Evolutionary conservation across 1,139 yeast genomes (phyloP), one percentile per base, ranked within the genome.

Genomic region (Suhomyces ambrosiae): DNA sequence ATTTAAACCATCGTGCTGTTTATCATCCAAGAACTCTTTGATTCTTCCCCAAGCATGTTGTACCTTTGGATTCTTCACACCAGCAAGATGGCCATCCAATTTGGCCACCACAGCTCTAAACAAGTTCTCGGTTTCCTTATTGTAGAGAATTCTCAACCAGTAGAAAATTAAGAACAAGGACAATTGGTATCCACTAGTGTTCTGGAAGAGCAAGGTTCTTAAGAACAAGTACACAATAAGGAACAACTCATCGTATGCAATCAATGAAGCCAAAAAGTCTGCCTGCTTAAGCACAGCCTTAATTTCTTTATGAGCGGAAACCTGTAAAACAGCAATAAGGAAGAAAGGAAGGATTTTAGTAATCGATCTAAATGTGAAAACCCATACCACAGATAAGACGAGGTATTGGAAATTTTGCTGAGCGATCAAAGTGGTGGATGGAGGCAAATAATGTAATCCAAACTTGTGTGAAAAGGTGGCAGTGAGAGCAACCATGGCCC

Each of bases 381-480:
- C 54, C 90, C 90, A 84, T 23, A 78, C 61, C 2, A 58, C 21
- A 0, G 82, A 76, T 44, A 84, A 64, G 5, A 76, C 47, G 44
- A 80, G 60, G 50, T 74, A 77, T 55, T 84, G 92, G 66, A 82
- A 82, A 59, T 83, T 83, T 47, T 80, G 86, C 30, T 84, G 80
- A 12, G 86, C 76, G 32, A 82, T 49, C 53, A 85, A 65, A 8
- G 83, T 72, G 33, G 76, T 66, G 51, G 75, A 68, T 9, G 79
- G 70, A 7, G 90, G 89, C 46, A 73, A 61, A 37, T 68, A 68
- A 19, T 56, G 58, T 35, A 74, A 54, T 11, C 81, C 81, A 64
- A 79, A 82, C 46, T 75, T 78, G 38, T 82, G 83, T 29, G 75
- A 56, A 39, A 78, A 65, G 1, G 87, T 74, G 27, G 80, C 64